Base-by-base conservation (phyloP, 768 basidiomycete species). In the Trametes maxima region DNA sequence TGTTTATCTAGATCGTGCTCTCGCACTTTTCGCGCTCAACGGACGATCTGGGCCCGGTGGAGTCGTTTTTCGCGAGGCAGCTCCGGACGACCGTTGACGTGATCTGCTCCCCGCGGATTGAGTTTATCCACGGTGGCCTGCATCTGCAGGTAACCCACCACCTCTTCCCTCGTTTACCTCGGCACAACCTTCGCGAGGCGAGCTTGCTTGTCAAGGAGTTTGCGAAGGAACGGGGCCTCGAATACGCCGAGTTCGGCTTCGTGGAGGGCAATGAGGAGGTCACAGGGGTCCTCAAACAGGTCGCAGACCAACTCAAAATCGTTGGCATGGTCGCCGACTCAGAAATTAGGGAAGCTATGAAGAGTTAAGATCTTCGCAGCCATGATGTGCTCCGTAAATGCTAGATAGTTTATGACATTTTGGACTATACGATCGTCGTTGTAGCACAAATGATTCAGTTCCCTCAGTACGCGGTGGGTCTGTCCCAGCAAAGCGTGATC, bases 11-110 rank as follows among this genome's bases (percentile, higher is more conserved):
- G 89, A 98, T 99, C 68, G 95, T 98, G 1, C 85, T 98, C 25
- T 99, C 97, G 8, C 97, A 99, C 78, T 99, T 95, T 73, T 89
- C 93, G 50, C 94, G 95, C 79, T 94, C 96, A 13, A 95, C 95
- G 2, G 89, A 80, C 10, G 96, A 98, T 71, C 79, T 98, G 19
- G 95, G 95, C 13, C 92, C 93, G 1, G 77, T 78, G 28, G 97
- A 99, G 71, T 95, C 94, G 0, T 98, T 98, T 78, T 85, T 90
- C 3, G 89, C 93, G 67, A 88, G 97, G 16, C 97, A 99, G 73
- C 78, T 99, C 68, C 90, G 97, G 49, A 99, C 97, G n/a, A 98
- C 97, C 0, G 90, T 92, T 46, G 97, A 99, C 73, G 94, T 99
- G 43, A 85, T 92, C 62, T 98, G 97, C 75, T 85, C 87, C 2